Evolutionary conservation across 2,329 filamentous ascomycete species (phyloP).

Genomic region (Rhynchosporium graminicola): DNA sequence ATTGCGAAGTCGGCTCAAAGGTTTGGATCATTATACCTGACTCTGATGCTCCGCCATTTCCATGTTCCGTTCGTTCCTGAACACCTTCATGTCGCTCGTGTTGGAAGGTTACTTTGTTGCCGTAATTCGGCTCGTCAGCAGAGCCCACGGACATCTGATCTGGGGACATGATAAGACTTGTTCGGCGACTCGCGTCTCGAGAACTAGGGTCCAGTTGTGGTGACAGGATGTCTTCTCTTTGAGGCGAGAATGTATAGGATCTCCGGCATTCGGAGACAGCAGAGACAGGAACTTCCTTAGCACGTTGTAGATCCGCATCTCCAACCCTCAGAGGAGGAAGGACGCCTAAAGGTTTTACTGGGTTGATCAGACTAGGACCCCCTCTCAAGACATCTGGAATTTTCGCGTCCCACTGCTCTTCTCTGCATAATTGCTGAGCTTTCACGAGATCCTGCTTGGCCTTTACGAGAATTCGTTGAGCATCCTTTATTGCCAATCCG

Average conservation of each 20-base stretch:
- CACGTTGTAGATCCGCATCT: neutral
- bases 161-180: slow-evolving; percentile 5
- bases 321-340: slow-evolving; percentile 9
- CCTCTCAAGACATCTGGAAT: neutral
- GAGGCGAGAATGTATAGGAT: neutral
- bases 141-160: neutral
- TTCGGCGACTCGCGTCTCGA: neutral
- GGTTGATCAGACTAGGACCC: too few relatives aligned
- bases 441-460: slow-evolving; percentile 1
- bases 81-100: neutral
- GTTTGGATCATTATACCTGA: neutral
- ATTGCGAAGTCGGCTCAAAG: slow-evolving; percentile 4
- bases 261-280: neutral
- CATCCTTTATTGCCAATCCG: slow-evolving; percentile 7
- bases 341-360: too few relatives aligned
- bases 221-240: neutral
- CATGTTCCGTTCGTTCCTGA: neutral
- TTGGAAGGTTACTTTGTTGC: neutral
- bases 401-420: neutral
- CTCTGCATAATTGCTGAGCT: slow-evolving; percentile 9
- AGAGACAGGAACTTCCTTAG: neutral
- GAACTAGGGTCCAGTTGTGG: neutral
- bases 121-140: neutral
- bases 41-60: neutral
- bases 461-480: slow-evolving; percentile 10